phyloP scores from a whole-genome alignment of 2,329 filamentous ascomycete genomes.

The Fusarium armeniacum region DNA sequence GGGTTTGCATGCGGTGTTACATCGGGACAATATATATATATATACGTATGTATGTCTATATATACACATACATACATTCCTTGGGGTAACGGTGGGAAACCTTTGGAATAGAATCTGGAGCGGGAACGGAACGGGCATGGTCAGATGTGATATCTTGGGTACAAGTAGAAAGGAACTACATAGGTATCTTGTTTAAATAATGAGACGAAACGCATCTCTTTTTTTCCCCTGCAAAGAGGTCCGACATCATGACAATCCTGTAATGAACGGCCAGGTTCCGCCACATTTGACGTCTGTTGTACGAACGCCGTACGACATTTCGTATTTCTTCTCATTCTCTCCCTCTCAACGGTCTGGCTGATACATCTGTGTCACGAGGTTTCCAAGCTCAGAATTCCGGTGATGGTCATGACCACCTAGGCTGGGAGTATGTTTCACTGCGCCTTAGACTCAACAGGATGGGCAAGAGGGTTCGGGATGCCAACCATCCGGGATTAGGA shows the following conservation, averaged over 20 bases:
- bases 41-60: slow-evolving; percentile 15
- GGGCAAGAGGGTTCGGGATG: slow-evolving; percentile 1
- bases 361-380: slow-evolving; percentile 20
- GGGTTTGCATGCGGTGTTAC: slow-evolving; percentile 46
- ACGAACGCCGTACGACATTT: slow-evolving; percentile 39
- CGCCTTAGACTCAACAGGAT: slow-evolving; percentile 8
- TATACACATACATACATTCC: slow-evolving; percentile 19
- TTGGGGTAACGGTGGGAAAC: slow-evolving; percentile 7
- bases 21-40: slow-evolving; percentile 40
- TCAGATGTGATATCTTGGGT: slow-evolving; percentile 12
- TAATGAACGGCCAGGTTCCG: slow-evolving; percentile 13
- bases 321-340: slow-evolving; percentile 37
- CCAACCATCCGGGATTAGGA: slow-evolving; percentile 9
- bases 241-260: background rate
- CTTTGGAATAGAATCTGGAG: slow-evolving; percentile 32
- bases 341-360: slow-evolving; percentile 18
- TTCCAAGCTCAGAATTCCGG: slow-evolving; percentile 5
- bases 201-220: slow-evolving; percentile 39
- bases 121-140: slow-evolving; percentile 8
- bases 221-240: slow-evolving; percentile 17
- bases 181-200: slow-evolving; percentile 31
- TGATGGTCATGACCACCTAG: slow-evolving; percentile 8
- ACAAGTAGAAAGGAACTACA: slow-evolving; percentile 25
- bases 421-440: slow-evolving; percentile 16
- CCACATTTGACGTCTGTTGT: slow-evolving; percentile 46